Conservation (phyloP, 2,329 filamentous ascomycete species). For the Fusarium coicis region DNA sequence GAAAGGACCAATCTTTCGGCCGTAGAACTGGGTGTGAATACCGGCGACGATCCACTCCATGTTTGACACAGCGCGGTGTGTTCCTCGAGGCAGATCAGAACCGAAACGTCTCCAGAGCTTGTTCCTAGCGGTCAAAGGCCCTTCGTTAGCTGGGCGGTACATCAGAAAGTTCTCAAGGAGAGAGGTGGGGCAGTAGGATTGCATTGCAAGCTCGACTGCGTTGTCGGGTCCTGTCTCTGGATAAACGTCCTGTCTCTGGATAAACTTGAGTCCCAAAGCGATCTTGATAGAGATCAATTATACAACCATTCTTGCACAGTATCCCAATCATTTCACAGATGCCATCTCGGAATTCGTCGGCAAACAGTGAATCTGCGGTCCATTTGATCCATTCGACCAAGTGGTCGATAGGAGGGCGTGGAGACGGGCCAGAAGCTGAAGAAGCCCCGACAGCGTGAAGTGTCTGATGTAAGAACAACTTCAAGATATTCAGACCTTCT, state of each 20-base stretch:
- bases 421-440: background rate
- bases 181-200: background rate
- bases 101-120: background rate
- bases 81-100: background rate
- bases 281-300: slow-evolving; percentile 20
- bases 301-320: background rate
- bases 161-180: slow-evolving; percentile 6
- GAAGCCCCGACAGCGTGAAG: background rate
- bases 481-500: background rate
- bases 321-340: background rate
- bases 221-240: background rate
- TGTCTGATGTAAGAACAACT: background rate
- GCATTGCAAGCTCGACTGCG: slow-evolving; percentile 17
- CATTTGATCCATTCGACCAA: background rate
- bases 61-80: background rate
- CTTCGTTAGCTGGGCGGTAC: background rate
- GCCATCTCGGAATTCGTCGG: background rate
- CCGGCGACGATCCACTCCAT: slow-evolving; percentile 12
- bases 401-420: background rate
- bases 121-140: background rate
- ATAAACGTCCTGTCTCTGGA: background rate
- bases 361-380: background rate
- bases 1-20: background rate
- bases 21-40: background rate
- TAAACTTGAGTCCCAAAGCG: background rate